Base-by-base conservation (phyloP, 106 monocot species). In the Amphibolis antarctica region DNA sequence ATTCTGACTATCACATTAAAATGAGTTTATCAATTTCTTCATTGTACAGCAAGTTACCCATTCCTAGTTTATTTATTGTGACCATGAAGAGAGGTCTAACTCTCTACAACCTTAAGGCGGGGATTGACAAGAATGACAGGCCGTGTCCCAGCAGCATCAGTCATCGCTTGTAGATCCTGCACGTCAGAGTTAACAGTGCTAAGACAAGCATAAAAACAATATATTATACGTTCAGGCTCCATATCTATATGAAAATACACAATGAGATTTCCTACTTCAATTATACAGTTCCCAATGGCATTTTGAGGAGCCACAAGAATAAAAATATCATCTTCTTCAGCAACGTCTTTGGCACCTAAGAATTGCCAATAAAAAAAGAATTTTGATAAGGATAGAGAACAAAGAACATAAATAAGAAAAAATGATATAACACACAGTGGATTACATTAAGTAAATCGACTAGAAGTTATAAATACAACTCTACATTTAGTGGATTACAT, bases 51-150 rank as follows among this genome's bases (percentile, higher is more conserved):
- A 31, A 60, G 42, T 19, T 60, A n/a, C 36, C 17, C 15, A 60
- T 29, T 60, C 13, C 22, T 60, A 19, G 18, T 42, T 42, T 0
- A 1, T 27, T 12, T 42, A 20, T 42, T 19, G n/a, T 42, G 0
- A 44, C 9, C 36, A 19, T n/a, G 20, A 60, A 42, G 9, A 44
- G 28, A 14, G 42, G 21, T 1, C n/a, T 56, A 6, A 7, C 18
- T 27, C 3, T 17, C 5, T 46, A 69, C 63, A 63, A 94, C 89
- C 94, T 94, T 89, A 11, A 94, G 82, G 11, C 89, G 89, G 20
- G 94, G 94, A 82, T 94, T 94, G 4, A 94, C 72, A n/a, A 94
- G 81, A 74, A 94, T 94, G 24, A 94, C 94, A 42, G 94, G 94
- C 48, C 94, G 80, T 68, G 58, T 50, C 55, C 94, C 94, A 56